A percentile compares a stretch with the other conserved stretches of the same genome.
Evolutionary conservation across 1,139 yeast species (phyloP).

Genomic region (Pichia cactophila): DNA sequence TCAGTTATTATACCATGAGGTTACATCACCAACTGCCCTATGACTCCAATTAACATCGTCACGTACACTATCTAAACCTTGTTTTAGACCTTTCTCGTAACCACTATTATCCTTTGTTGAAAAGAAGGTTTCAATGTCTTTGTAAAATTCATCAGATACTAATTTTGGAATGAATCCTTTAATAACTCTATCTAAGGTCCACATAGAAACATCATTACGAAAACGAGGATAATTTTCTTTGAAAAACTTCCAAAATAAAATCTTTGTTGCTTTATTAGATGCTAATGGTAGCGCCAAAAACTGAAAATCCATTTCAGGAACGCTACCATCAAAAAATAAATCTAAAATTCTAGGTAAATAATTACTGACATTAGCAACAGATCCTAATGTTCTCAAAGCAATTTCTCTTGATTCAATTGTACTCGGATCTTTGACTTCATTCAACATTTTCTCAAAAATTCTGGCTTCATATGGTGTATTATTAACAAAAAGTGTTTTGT

Average conservation of each 20-base stretch:
- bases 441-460: constrained; percentile 41
- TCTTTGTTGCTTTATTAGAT: constrained; percentile 42
- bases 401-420: constrained; percentile 63
- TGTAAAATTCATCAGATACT: constrained; percentile 30
- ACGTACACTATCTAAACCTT: constrained; percentile 46
- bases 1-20: not conserved
- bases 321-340: constrained; percentile 34
- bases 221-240: constrained; percentile 35
- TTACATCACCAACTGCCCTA: constrained; percentile 19
- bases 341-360: constrained; percentile 35
- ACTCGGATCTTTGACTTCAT: constrained; percentile 45
- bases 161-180: constrained; percentile 36
- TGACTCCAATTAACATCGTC: constrained; percentile 43
- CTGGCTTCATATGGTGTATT: constrained; percentile 33
- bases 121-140: constrained; percentile 47
- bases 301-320: constrained; percentile 70
- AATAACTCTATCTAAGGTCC: constrained; percentile 51
- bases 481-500: constrained; percentile 42
- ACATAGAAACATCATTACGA: constrained; percentile 22
- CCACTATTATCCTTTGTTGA: constrained; percentile 48
- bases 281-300: constrained; percentile 48
- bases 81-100: constrained; percentile 51
- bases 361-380: constrained; percentile 33
- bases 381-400: constrained; percentile 56
- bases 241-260: constrained; percentile 49